Base-by-base conservation (phyloP, 352 stramenopile species). In the Chrysophaeum taylorii region DNA sequence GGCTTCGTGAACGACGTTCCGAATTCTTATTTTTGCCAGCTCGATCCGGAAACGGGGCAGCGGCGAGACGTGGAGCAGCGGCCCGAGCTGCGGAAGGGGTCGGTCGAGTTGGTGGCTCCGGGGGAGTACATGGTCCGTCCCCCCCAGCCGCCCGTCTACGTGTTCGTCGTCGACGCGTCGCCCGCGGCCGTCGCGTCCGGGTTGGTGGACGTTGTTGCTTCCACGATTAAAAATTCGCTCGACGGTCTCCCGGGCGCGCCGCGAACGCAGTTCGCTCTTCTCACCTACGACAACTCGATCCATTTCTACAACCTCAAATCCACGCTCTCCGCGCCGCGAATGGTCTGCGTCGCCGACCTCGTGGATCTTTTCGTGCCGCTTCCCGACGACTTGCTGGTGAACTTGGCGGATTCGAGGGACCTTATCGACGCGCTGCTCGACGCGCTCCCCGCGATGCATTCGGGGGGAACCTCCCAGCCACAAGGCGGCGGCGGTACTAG, bases 21-120 rank as follows among this genome's bases (percentile, higher is more conserved):
- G 16, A 90, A 90, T 63, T 91, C 91, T 12, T 99, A 99, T 82
- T 98, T 98, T 78, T 98, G 91, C 77, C 94, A 98, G 75, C 81
- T 99, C 60, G 93, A 96, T 64, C 50, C 50, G 50, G 85, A 91
- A 41, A 88, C 94, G 70, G 92, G 96, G 43, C 85, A 92, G 68
- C 90, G 96, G 66, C 83, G 93, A 52, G 96, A 99, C 78, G 81
- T 84, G 14, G 84, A 91, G 23, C 84, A 98, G 73, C 78, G 88
- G 38, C 89, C 89, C 0, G 89, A 96, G 79, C 78, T 96, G 0
- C 71, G 60, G 57, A 77, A 86, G 42, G 82, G 86, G 57, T 87
- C 84, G 60, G 87, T 95, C 1, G 83, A 92, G 72, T 83, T 90
- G 37, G 75, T 94, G 62, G 86, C 89, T 38, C 82, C 87, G 7